Evolutionary conservation across 2,329 filamentous ascomycete species (phyloP).

Genomic region (Penicillium sp.): DNA sequence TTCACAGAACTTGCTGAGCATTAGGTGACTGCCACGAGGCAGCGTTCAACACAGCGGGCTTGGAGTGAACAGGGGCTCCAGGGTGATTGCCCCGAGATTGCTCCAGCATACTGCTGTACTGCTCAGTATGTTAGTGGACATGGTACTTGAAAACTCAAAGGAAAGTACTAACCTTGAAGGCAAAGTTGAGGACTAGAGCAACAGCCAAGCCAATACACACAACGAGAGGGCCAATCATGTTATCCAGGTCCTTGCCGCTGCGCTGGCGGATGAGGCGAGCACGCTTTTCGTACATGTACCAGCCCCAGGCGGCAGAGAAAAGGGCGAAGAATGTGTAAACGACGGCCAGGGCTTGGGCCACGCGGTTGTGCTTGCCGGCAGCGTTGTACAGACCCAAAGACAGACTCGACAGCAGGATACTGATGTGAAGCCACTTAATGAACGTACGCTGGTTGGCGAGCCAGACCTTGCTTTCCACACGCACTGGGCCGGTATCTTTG

Average conservation of each 20-base stretch:
- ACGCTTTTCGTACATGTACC: conserved; percentile 70
- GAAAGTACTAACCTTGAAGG: conserved; percentile 57
- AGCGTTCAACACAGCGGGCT: conserved; percentile 6
- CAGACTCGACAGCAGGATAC: conserved; percentile 75
- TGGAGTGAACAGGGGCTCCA: conserved; percentile 10
- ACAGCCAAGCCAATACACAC: conserved; percentile 73
- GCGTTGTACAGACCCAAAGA: conserved; percentile 85
- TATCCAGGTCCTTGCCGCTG: conserved; percentile 91
- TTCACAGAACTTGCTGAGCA: conserved; percentile 20
- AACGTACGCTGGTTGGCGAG: conserved; percentile 97
- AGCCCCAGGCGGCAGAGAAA: conserved; percentile 84
- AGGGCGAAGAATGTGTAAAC: conserved; percentile 76
- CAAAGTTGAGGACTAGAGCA: conserved; percentile 81
- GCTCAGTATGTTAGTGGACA: conserved; percentile 11
- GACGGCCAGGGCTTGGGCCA: conserved; percentile 74
- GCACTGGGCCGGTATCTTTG: conserved; percentile 87
- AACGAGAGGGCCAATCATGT: conserved; percentile 74
- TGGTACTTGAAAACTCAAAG: neutral
- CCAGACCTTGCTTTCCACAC: conserved; percentile 97
- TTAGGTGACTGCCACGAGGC: conserved; percentile 16
- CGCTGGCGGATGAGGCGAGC: conserved; percentile 74
- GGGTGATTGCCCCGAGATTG: conserved; percentile 17
- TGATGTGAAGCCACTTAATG: conserved; percentile 97
- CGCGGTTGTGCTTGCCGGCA: conserved; percentile 65
- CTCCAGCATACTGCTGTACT: conserved; percentile 32